A percentile compares a stretch with the other conserved stretches of the same genome.
These are phyloP conservation scores for Citrullus colocynthis DNA, from an alignment of 306 rosid species.

Conservation along the genomic window DNA sequence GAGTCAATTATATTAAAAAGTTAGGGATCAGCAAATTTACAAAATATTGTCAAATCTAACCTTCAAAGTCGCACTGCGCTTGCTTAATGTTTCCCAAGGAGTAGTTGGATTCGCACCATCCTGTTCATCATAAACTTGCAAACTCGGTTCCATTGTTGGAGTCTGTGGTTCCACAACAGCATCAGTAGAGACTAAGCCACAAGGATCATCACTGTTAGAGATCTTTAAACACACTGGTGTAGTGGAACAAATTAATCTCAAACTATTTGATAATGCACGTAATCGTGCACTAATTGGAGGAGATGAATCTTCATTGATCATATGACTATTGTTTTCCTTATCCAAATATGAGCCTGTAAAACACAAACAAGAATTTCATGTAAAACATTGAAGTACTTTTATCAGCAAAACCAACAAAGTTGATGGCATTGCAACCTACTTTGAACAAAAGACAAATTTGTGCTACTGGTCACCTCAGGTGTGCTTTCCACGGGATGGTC, in stretches of 20 bases:
- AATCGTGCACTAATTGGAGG: slow-evolving; percentile 69
- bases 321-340: slow-evolving; percentile 27
- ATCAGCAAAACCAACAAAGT: neutral
- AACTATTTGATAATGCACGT: slow-evolving; percentile 41
- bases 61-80: slow-evolving; percentile 51
- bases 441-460: slow-evolving; percentile 19
- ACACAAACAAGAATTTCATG: neutral
- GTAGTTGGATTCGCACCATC: slow-evolving; percentile 28
- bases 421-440: slow-evolving; percentile 25
- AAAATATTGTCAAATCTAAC: slow-evolving; percentile 20
- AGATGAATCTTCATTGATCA: slow-evolving; percentile 22
- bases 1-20: neutral
- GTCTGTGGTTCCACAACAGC: slow-evolving; percentile 40
- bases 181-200: slow-evolving; percentile 19
- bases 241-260: slow-evolving; percentile 31
- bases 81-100: slow-evolving; percentile 59
- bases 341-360: slow-evolving; percentile 22
- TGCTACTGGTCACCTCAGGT: slow-evolving; percentile 9
- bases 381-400: neutral
- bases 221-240: slow-evolving; percentile 25
- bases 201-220: slow-evolving; percentile 17
- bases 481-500: slow-evolving; percentile 18
- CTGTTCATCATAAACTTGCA: slow-evolving; percentile 14
- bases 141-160: slow-evolving; percentile 28
- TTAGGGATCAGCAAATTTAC: neutral